Evolutionary conservation across 2,329 filamentous ascomycete genomes (phyloP), one percentile per base, ranked within the genome.

Genomic region (Arthrobotrys sinensis): DNA sequence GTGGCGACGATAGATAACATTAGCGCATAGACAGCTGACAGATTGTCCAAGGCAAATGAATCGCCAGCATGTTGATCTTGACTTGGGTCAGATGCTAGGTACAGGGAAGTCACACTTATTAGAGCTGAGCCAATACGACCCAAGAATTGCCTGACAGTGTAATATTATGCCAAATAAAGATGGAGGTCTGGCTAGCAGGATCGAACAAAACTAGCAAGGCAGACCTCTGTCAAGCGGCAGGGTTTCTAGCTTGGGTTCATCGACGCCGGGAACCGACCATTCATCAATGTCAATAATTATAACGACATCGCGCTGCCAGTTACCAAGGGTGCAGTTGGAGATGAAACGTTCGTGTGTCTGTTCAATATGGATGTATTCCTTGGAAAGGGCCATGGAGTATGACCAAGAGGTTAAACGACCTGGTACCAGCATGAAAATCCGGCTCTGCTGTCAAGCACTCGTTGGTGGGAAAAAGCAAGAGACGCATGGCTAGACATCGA

Each of bases 321-420:
- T 48, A 60, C 60, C 69, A 73, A 60, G 69, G 60, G 34, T 16
- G 36, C 12, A 60, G 50, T 11, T 34, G 36, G 24, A 66, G 16
- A 60, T 73, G 69, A 73, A 73, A 73, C 48, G 40, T 43, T 66
- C 40, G n/a, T 63, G 24, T 73, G 60, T 40, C 66, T 12, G 14
- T 65, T 50, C 16, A 60, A 38, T 57, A 40, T 57, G 34, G 55
- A 24, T 60, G 28, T 48, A 52, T 72, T 55, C 53, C 38, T 48
- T 50, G 60, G 50, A 60, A 52, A 53, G 36, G 14, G 24, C 67
- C 67, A 38, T 38, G 50, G 28, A 60, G 40, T 14, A 24, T 14
- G 38, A 55, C 38, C 28, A 57, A 55, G 64, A 46, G 40, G 19
- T 57, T 68, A 55, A 68, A 57, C 65, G 65, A 57, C 53, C 36